Base-by-base conservation (phyloP, 1,284 basidiomycete species). In the Phlebopus sp. region DNA sequence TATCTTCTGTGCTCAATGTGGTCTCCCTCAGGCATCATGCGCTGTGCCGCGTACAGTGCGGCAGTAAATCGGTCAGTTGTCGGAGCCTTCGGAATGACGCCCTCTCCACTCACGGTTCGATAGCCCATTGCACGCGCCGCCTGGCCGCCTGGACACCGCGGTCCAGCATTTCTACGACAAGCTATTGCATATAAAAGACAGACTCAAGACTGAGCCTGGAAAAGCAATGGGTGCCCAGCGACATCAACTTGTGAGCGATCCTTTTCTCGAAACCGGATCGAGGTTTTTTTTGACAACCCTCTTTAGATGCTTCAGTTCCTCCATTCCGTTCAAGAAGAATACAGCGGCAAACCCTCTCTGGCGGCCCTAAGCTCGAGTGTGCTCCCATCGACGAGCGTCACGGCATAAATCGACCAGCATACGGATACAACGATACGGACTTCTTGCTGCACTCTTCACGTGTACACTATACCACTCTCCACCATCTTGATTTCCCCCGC, bases 121-220 rank as follows among this genome's bases (percentile, higher is more conserved):
- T 49, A 86, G 85, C 18, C 76, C 88, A 1, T 71, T 95, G n/a
- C 79, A 90, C 61, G 72, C 81, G 14, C 78, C 84, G 8, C 42
- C 67, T 37, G 73, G 70, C 36, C 76, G 81, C 58, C 67, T 76
- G 30, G 70, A 70, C 10, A 83, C 81, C 0, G 84, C 90, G 1
- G 82, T 96, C 21, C 80, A 82, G 27, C 94, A 97, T 59, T 97
- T 97, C 59, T 72, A 92, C 55, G 90, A 93, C 57, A 97, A 97
- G 64, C 74, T 95, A 21, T 64, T 95, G 30, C 79, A 82, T 50
- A 86, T 95, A 44, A 75, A 74, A 38, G 80, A 81, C 38, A 74
- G 81, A 53, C 79, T 96, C 55, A 94, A 93, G 70, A 94, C 92
- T 0, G 75, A 72, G 3, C 73, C 74, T 2, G 92, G 88, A 2